phyloP scores from a whole-genome alignment of 2,329 filamentous ascomycete species.

The Paecilomyces dactylethromorphus region DNA sequence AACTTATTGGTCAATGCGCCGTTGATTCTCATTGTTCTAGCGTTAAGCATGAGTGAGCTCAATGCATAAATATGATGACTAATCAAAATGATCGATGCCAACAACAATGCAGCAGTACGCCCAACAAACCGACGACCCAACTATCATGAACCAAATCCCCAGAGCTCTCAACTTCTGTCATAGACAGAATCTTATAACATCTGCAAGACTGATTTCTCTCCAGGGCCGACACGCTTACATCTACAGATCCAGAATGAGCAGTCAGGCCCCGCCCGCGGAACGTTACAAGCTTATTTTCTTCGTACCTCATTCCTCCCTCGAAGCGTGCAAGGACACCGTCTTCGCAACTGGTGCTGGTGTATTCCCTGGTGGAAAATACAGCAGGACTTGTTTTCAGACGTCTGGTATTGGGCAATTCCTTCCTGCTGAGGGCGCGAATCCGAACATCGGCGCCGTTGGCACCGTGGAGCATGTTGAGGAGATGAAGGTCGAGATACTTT shows the following conservation, averaged over 20 bases:
- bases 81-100: not conserved
- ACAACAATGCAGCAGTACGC: not conserved
- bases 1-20: too few species aligned
- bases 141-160: not conserved
- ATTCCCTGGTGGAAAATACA: constrained; percentile 36
- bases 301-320: constrained; percentile 31
- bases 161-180: not conserved
- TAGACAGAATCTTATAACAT: not conserved
- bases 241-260: not conserved
- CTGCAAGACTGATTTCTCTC: not conserved
- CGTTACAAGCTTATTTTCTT: constrained; percentile 41
- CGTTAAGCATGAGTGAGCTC: not conserved
- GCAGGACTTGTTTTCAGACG: constrained; percentile 33
- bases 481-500: constrained; percentile 38
- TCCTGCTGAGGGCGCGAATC: constrained; percentile 31
- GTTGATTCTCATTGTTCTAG: too few species aligned
- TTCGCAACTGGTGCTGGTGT: constrained; percentile 36
- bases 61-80: not conserved
- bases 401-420: constrained; percentile 37
- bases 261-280: constrained; percentile 5
- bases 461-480: constrained; percentile 34
- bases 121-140: not conserved
- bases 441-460: constrained; percentile 34
- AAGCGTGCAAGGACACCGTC: constrained; percentile 36
- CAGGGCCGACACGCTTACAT: not conserved